These are phyloP conservation scores for Pichia sp. DNA, from an alignment of 1,139 yeast species.

Conservation along the genomic window DNA sequence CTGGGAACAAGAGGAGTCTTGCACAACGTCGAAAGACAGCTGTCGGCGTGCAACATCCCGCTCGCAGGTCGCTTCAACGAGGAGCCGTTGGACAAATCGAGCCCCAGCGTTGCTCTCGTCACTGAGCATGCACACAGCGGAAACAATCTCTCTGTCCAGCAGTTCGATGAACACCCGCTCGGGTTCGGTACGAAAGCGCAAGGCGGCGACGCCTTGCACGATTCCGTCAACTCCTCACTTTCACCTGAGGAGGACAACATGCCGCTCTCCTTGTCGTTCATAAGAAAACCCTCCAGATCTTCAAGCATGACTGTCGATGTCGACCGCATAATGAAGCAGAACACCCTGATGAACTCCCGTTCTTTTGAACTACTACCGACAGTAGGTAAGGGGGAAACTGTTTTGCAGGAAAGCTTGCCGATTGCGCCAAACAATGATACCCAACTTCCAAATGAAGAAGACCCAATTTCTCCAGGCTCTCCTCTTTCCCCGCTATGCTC, in stretches of 20 bases:
- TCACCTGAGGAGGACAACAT: conserved; percentile 19
- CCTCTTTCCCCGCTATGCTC: conserved; percentile 12
- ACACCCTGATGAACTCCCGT: conserved; percentile 28
- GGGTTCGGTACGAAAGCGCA: background rate
- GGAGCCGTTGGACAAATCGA: background rate
- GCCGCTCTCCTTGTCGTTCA: conserved; percentile 30
- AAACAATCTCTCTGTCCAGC: background rate
- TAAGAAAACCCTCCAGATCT: conserved; percentile 30
- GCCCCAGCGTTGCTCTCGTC: background rate
- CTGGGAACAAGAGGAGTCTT: background rate
- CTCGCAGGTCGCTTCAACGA: background rate
- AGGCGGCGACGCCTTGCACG: background rate
- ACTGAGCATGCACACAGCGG: background rate
- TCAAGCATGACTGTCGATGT: conserved; percentile 17
- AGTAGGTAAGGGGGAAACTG: background rate
- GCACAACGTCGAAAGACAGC: conserved; percentile 1
- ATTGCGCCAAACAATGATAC: background rate
- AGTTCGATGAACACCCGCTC: background rate
- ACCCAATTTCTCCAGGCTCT: background rate
- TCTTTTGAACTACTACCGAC: background rate
- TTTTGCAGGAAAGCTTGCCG: background rate
- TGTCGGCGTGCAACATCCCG: conserved; percentile 5
- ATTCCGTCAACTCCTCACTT: background rate
- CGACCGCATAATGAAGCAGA: conserved; percentile 28
- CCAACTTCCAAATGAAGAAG: background rate